phyloP scores from a whole-genome alignment of 139 green algal genomes.

The Pleodorina starrii region DNA sequence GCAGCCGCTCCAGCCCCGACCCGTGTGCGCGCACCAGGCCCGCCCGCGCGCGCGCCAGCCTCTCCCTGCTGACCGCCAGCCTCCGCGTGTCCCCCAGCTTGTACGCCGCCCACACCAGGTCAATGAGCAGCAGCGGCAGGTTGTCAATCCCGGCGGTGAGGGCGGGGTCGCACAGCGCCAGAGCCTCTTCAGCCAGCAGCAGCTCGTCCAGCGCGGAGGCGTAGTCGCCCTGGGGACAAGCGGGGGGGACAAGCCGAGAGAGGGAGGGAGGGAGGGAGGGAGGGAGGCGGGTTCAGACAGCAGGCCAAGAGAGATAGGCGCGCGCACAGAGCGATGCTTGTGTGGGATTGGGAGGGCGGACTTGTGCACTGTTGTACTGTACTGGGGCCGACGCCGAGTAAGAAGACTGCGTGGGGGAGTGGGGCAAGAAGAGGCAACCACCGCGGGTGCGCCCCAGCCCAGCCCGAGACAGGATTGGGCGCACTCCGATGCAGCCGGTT shows the following conservation, averaged over 20 bases:
- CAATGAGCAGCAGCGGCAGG: constrained; percentile 76
- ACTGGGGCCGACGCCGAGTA: no score
- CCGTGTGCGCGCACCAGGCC: constrained; percentile 72
- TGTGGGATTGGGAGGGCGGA: no score
- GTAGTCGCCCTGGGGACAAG: constrained; percentile 52
- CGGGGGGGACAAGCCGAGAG: no score
- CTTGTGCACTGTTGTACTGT: no score
- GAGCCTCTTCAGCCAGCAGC: constrained; percentile 75
- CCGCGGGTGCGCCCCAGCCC: no score
- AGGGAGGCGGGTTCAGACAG: background rate
- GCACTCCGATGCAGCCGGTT: no score
- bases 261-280: background rate
- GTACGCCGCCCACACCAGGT: constrained; percentile 79
- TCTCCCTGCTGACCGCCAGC: constrained; percentile 56
- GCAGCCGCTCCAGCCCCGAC: constrained; percentile 67
- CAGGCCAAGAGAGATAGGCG: no score
- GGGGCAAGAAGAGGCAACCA: no score
- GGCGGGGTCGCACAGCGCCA: constrained; percentile 52
- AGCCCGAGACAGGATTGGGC: no score
- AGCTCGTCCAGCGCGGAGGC: constrained; percentile 67
- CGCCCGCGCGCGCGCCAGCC: constrained; percentile 64
- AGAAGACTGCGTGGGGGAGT: no score
- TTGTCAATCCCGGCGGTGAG: constrained; percentile 76
- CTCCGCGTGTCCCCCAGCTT: constrained; percentile 67
- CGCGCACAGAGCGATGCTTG: no score